Base-by-base conservation (phyloP, 306 rosid genomes). In the Echinosophora koreensis region DNA sequence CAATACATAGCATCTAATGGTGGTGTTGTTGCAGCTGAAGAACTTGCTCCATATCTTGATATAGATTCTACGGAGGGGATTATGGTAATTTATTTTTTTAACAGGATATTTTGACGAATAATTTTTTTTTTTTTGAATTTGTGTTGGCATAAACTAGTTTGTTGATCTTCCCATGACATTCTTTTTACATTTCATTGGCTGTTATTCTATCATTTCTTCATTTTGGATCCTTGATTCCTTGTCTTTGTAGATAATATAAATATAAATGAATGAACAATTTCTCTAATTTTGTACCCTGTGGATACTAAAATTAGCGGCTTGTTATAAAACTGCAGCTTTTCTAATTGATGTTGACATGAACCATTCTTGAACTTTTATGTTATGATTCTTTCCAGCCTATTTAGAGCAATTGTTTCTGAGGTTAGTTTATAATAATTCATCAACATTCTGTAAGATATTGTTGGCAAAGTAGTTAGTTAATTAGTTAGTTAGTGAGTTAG, bases 1-100 rank as follows among this genome's bases (percentile, higher is more conserved):
- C 91, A 96, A 66, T 92, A 96, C 84, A 89, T 96, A 86, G 35
- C 96, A 71, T 89, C 97, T 65, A 91, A 96, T 77, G 98, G 96
- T 75, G 99, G 98, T 63, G 98, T 96, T 77, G 94, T 96, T 59
- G 80, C 99, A 42, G 96, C 99, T 39, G 98, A 96, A 89, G 99
- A 96, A 85, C 89, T 96, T 78, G 97, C 96, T 75, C 98, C 98
- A 44, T 96, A 89, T 88, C 93, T 92, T 85, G 98, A 92, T 68
- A 66, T 92, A 73, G 87, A 88, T 63, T 80, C 91, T 55, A 62
- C 73, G 0, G 85, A 81, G 72, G 82, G 71, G 54, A 74, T 85
- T 16, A 74, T 74, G 85, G 98, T 96, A 79, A 82, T 78, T 80
- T 82, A 15, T 12, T 11, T 67, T 69, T 55, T 67, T 12, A 38